These are phyloP conservation scores for Daldinia loculata DNA, from an alignment of 495 filamentous ascomycete species.

Conservation along the genomic window DNA sequence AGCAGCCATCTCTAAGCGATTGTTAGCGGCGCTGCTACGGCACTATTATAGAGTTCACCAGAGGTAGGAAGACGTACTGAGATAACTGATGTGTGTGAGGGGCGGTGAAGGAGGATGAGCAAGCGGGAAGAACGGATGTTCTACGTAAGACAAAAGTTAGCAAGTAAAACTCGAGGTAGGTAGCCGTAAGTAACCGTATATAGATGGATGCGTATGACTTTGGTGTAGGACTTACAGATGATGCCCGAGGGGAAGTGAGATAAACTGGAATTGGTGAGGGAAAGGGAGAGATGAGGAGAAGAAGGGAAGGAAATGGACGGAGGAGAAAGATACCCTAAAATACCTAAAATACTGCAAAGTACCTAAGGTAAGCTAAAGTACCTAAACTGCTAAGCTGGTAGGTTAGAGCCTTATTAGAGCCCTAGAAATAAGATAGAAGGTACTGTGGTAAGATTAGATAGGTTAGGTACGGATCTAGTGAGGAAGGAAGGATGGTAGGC, in stretches of 20 bases:
- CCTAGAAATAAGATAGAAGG: background rate
- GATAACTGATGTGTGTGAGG: conserved; percentile 17
- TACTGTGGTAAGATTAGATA: background rate
- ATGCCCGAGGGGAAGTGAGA: conserved; percentile 18
- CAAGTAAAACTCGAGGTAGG: conserved; percentile 6
- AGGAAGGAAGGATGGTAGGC: background rate
- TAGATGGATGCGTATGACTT: background rate
- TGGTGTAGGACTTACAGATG: conserved; percentile 8
- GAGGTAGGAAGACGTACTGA: conserved; percentile 21
- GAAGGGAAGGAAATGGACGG: conserved; percentile 10
- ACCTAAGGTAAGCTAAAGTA: conserved; percentile 1
- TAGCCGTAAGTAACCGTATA: background rate
- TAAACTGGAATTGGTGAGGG: conserved; percentile 14
- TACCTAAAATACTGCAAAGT: conserved; percentile 5
- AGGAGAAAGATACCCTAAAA: conserved; percentile 5
- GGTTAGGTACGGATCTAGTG: background rate
- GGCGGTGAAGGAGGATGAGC: conserved; percentile 24
- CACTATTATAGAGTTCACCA: background rate
- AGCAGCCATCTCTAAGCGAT: conserved; percentile 63
- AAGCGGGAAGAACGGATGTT: conserved; percentile 17
- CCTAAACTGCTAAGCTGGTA: background rate
- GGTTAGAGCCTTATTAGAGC: no score
- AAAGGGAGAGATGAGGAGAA: conserved; percentile 28
- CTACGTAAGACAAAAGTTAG: conserved; percentile 17
- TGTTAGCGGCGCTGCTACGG: conserved; percentile 4